Evolutionary conservation across 2,329 filamentous ascomycete genomes (phyloP).

Genomic region (Cladophialophora exuberans): DNA sequence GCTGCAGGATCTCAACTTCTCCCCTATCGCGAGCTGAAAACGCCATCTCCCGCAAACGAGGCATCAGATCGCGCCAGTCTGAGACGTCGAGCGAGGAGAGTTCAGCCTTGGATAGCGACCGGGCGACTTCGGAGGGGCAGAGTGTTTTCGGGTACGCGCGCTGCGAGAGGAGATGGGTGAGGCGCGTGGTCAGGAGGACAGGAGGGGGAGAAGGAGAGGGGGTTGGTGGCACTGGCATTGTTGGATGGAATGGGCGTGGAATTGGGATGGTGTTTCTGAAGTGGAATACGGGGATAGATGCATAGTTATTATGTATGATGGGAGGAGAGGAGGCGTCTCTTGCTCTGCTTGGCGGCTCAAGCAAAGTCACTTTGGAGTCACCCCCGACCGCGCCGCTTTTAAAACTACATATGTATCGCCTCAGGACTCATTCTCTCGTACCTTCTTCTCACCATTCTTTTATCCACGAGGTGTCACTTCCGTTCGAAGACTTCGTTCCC

Average conservation of each 20-base stretch:
- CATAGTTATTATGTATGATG: no score
- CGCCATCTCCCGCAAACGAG: constrained; percentile 44
- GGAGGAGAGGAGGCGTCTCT: no score
- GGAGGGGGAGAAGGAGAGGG: background rate
- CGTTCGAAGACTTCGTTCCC: no score
- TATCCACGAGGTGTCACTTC: no score
- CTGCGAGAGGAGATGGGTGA: constrained; percentile 28
- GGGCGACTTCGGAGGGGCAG: constrained; percentile 56
- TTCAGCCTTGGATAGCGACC: constrained; percentile 47
- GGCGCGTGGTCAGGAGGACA: background rate
- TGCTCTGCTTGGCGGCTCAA: no score
- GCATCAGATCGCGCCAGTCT: constrained; percentile 55
- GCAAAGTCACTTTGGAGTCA: no score
- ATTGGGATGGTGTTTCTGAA: no score
- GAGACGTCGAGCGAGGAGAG: constrained; percentile 38
- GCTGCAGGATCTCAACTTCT: constrained; percentile 54
- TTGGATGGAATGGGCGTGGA: background rate
- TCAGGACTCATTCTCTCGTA: no score
- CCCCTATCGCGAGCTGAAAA: constrained; percentile 47
- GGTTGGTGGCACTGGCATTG: background rate
- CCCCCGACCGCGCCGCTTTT: no score
- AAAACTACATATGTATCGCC: no score
- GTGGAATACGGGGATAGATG: no score
- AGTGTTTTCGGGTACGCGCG: constrained; percentile 53
- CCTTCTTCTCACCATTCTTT: no score